Evolutionary conservation across 257 asterid species (phyloP).

Genomic region (Orobanche coerulescens): DNA sequence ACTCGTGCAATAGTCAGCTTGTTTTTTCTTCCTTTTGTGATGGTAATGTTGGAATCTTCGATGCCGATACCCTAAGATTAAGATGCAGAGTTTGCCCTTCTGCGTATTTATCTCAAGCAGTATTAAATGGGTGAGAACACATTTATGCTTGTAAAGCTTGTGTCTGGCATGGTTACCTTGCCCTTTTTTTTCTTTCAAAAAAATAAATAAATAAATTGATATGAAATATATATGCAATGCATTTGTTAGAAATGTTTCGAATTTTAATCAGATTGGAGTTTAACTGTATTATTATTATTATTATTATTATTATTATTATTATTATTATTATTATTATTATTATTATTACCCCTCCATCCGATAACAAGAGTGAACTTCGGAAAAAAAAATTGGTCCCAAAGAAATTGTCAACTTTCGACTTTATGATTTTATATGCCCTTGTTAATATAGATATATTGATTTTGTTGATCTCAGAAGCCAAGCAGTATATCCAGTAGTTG

Average conservation of each 20-base stretch:
- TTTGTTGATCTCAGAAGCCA: constrained; percentile 47
- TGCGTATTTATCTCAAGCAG: constrained; percentile 63
- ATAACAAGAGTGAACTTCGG: no score
- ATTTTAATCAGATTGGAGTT: neutral
- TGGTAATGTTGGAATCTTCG: constrained; percentile 80
- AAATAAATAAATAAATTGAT: no score
- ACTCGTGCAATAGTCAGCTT: constrained; percentile 89
- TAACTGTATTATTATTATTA: no score
- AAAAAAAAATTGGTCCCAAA: no score
- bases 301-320: no score
- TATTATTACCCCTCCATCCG: no score
- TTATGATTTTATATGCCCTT: no score
- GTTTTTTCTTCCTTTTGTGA: constrained; percentile 82
- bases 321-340: no score
- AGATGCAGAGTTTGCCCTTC: constrained; percentile 84
- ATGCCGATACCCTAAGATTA: constrained; percentile 78
- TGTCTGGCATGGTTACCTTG: neutral
- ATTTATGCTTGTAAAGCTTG: neutral
- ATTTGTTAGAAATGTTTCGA: neutral
- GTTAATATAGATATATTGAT: no score
- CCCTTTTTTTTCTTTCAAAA: no score
- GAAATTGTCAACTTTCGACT: no score
- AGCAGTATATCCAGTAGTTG: constrained; percentile 53
- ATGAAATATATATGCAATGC: no score
- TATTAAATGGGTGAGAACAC: constrained; percentile 58